Evolutionary conservation across 768 basidiomycete species (phyloP).

Genomic region (Rhodotorula kratochvilovae): DNA sequence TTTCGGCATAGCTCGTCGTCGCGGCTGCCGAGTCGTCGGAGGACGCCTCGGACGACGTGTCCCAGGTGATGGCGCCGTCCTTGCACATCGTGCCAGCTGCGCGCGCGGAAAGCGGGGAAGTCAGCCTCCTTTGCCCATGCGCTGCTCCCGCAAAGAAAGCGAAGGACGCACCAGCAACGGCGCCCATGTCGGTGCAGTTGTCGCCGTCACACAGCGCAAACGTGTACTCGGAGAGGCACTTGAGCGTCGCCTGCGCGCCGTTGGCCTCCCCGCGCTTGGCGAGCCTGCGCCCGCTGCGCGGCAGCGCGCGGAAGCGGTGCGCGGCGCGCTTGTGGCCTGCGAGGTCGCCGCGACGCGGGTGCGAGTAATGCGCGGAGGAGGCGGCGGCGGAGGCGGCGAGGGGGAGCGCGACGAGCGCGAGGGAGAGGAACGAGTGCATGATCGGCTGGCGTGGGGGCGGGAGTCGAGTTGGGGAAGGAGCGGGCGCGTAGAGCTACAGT

Average conservation of each 20-base stretch:
- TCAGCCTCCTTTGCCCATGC: background rate
- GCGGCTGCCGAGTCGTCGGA: conserved; percentile 11
- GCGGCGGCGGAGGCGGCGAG: conserved; percentile 3
- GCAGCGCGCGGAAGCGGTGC: background rate
- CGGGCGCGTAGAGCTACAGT: background rate
- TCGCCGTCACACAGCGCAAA: conserved; percentile 30
- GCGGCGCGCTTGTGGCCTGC: background rate
- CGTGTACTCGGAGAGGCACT: conserved; percentile 21
- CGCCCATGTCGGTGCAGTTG: conserved; percentile 35
- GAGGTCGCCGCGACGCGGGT: background rate
- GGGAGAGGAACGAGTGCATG: conserved; percentile 18
- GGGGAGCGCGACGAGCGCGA: background rate
- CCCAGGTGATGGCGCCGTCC: conserved; percentile 37
- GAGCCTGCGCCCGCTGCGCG: conserved; percentile 8
- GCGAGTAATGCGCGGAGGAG: conserved; percentile 18
- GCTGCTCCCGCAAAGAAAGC: background rate
- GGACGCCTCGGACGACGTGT: conserved; percentile 17
- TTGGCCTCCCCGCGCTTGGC: background rate
- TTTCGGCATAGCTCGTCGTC: conserved; percentile 13
- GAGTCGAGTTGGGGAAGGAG: background rate
- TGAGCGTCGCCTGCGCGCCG: conserved; percentile 19
- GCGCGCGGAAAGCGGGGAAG: background rate
- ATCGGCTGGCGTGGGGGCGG: background rate
- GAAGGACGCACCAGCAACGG: conserved; percentile 22
- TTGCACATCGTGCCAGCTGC: conserved; percentile 32